phyloP scores from a whole-genome alignment of 179 eudicot species.

The Heliamphora pulchella region DNA sequence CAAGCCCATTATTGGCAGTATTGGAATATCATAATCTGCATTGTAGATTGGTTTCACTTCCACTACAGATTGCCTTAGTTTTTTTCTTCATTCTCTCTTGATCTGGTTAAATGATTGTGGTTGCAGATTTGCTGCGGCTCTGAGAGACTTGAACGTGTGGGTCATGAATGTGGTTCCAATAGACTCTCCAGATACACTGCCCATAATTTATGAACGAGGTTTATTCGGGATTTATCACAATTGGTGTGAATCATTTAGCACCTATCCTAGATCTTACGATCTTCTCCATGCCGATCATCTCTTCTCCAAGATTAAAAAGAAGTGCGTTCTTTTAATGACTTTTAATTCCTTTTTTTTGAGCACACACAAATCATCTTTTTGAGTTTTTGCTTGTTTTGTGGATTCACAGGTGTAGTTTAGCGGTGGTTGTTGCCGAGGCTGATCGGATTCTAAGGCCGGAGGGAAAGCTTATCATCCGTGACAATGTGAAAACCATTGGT shows the following conservation, averaged over 20 bases:
- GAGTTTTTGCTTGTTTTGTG: not conserved
- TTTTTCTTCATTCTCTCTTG: not conserved
- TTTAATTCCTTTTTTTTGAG: not conserved
- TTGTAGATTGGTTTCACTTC: not conserved
- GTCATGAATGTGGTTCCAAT: conserved; percentile 44
- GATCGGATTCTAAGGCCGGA: conserved; percentile 46
- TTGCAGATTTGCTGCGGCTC: conserved; percentile 46
- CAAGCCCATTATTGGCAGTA: not conserved
- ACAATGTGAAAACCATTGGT: conserved; percentile 24
- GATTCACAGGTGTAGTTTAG: conserved; percentile 30
- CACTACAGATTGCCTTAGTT: not conserved
- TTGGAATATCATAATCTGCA: not conserved
- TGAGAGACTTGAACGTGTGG: conserved; percentile 38
- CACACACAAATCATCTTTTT: not conserved
- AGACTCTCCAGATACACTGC: conserved; percentile 41
- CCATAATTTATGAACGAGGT: conserved; percentile 43
- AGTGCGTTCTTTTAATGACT: conserved; percentile 15
- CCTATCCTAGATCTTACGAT: conserved; percentile 46
- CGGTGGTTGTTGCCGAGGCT: conserved; percentile 35
- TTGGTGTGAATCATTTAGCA: conserved; percentile 47
- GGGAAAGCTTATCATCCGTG: conserved; percentile 45
- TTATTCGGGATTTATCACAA: conserved; percentile 44
- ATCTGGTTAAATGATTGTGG: conserved; percentile 7
- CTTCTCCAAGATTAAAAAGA: conserved; percentile 36
- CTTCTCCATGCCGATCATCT: conserved; percentile 46